Base-by-base conservation (phyloP, 2,329 filamentous ascomycete genomes). In the Seiridium unicorne region DNA sequence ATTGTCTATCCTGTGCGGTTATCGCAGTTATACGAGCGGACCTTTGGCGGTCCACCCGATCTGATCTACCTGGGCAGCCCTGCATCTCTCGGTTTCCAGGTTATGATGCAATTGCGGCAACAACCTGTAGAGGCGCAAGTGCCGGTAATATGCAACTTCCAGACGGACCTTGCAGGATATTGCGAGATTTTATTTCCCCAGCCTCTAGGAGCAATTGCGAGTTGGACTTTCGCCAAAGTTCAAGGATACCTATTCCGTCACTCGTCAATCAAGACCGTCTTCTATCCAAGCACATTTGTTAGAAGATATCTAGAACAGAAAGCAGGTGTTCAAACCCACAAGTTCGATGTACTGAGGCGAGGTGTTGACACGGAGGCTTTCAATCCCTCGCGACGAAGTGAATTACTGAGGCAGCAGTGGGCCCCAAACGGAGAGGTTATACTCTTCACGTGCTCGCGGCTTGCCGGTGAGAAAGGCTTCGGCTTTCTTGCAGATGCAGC, bases 381-480 rank as follows among this genome's bases (percentile, higher is more conserved):
- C 74, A 77, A 82, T 59, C 87, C 88, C 0, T 68, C 62, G 0
- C 79, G 78, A 57, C 76, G 83, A 51, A 84, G 79, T 63, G 77
- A 83, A 5, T 70, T 74, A 3, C 79, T 87, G 60, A 79, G 87
- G 13, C 74, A 71, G 7, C 65, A 80, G 55, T 77, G 90, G 34
- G 86, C 86, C 0, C 86, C 86, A 0, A 80, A 84, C 55, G 84
- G 83, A 44, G 86, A 90, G 70, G 77, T 87, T 62, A 83, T 91
- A 51, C 81, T 91, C 34, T 79, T 89, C 57, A 89, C 84, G 40
- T 87, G 90, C 8, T 87, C 86, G 3, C 82, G 88, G 36, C 77
- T 91, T 32, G 88, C 88, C 0, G 86, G 86, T 1, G 89, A 91
- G 69, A 91, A 91, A 68, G 88, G 88, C 0, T 90, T 90, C 66